Conservation (phyloP, 2,329 filamentous ascomycete species). For the Aspergillus sp. region DNA sequence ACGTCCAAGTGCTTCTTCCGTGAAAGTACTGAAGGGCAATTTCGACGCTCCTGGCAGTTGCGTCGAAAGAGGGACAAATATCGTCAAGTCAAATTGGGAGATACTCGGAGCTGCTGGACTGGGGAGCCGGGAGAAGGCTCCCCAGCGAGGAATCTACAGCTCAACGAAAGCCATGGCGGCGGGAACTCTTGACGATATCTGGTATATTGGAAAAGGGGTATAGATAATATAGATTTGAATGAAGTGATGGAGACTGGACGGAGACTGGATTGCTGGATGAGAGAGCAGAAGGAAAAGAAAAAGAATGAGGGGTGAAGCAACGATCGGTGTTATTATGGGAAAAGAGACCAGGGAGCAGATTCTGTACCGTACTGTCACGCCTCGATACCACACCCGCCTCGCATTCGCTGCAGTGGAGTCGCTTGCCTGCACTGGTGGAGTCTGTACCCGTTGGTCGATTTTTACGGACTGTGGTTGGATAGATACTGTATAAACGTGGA, state of each 20-base stretch:
- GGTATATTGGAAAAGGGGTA: conserved; percentile 20
- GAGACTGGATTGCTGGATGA: conserved; percentile 15
- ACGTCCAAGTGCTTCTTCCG: conserved; percentile 39
- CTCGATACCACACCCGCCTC: conserved; percentile 13
- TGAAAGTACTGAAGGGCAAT: conserved; percentile 53
- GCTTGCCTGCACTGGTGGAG: conserved; percentile 28
- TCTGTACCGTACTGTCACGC: conserved; percentile 11
- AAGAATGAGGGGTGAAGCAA: conserved; percentile 19
- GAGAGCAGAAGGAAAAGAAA: conserved; percentile 12
- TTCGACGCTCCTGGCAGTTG: conserved; percentile 54
- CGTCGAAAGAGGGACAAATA: conserved; percentile 56
- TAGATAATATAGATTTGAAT: conserved; percentile 13
- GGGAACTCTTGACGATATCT: conserved; percentile 70
- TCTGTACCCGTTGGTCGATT: conserved; percentile 15
- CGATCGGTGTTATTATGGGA: conserved; percentile 17
- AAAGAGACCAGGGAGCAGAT: conserved; percentile 19
- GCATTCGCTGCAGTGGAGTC: conserved; percentile 21
- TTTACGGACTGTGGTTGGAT: conserved; percentile 23
- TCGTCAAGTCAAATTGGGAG: conserved; percentile 51
- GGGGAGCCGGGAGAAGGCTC: conserved; percentile 62
- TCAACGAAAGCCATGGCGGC: conserved; percentile 75
- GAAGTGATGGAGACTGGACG: conserved; percentile 11
- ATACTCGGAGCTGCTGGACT: conserved; percentile 86
- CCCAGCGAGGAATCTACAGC: conserved; percentile 89
- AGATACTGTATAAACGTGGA: conserved; percentile 10